These are phyloP conservation scores for Xylaria grammica DNA, from an alignment of 495 filamentous ascomycete genomes.

Conservation along the genomic window DNA sequence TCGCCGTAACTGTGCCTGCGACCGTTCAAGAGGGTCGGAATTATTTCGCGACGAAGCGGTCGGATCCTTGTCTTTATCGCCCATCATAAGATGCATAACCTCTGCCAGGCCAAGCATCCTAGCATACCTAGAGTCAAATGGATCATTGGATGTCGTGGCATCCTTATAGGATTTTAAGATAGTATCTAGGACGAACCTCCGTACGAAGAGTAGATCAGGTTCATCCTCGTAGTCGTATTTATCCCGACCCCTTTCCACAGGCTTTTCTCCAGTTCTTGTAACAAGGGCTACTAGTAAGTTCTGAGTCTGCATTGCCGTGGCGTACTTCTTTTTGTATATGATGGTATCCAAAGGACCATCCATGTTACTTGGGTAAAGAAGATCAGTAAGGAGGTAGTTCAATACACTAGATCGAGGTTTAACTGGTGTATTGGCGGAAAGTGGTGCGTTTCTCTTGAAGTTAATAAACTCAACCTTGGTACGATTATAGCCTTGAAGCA, in stretches of 20 bases:
- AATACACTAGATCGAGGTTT: conserved; percentile 92
- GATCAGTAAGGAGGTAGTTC: conserved; percentile 87
- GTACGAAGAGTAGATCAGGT: conserved; percentile 86
- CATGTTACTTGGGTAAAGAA: conserved; percentile 80
- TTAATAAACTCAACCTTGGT: conserved; percentile 99
- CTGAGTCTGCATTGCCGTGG: conserved; percentile 83
- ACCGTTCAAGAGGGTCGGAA: conserved; percentile 41
- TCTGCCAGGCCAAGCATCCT: conserved; percentile 85
- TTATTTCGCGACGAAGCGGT: conserved; percentile 32
- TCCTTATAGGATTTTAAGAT: conserved; percentile 91
- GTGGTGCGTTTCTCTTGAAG: conserved; percentile 86
- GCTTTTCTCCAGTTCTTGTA: conserved; percentile 79
- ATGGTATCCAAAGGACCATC: conserved; percentile 72
- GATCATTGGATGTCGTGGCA: conserved; percentile 75
- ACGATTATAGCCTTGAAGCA: conserved; percentile 91
- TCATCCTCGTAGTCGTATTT: conserved; percentile 77
- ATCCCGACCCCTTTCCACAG: conserved; percentile 50
- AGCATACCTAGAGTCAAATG: conserved; percentile 85
- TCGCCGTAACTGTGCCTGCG: conserved; percentile 79
- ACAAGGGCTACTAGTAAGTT: conserved; percentile 86
- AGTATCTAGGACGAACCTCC: conserved; percentile 93
- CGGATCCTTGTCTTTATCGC: conserved; percentile 68
- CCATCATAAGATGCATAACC: conserved; percentile 90
- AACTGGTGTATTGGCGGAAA: conserved; percentile 79
- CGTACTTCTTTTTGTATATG: conserved; percentile 77